These are phyloP conservation scores for Wallacemonas collosoma DNA, from an alignment of 208 protist species.

Conservation along the genomic window DNA sequence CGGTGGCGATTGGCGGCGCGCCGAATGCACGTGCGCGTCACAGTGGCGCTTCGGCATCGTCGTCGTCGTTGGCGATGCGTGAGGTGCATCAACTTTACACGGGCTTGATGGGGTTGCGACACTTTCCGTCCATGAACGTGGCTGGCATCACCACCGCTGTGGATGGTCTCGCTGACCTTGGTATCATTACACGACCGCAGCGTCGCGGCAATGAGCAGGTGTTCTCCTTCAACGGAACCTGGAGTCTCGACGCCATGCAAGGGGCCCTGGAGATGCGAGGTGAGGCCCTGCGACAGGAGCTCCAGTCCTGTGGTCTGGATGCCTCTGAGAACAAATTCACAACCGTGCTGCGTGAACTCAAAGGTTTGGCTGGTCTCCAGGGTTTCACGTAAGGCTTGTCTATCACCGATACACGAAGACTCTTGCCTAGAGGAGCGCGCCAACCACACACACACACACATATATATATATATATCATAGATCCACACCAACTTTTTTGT, in stretches of 20 bases:
- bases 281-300: constrained; percentile 54
- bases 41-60: constrained; percentile 1
- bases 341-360: constrained; percentile 57
- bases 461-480: too few relatives aligned
- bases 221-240: constrained; percentile 70
- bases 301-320: constrained; percentile 39
- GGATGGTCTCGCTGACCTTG: constrained; percentile 64
- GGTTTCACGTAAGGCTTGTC: not conserved
- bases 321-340: constrained; percentile 64
- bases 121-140: constrained; percentile 69
- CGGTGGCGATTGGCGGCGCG: constrained; percentile 23
- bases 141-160: constrained; percentile 53
- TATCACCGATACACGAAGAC: too few relatives aligned
- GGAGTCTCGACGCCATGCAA: constrained; percentile 65
- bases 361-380: constrained; percentile 33
- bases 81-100: constrained; percentile 72
- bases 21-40: not conserved
- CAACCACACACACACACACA: not conserved
- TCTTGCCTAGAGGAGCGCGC: too few relatives aligned
- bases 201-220: constrained; percentile 55
- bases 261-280: constrained; percentile 53
- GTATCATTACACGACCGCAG: constrained; percentile 70
- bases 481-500: too few relatives aligned
- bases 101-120: constrained; percentile 58
- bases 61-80: constrained; percentile 48